phyloP scores from a whole-genome alignment of 2,329 filamentous ascomycete genomes.

The Phoma sp. region DNA sequence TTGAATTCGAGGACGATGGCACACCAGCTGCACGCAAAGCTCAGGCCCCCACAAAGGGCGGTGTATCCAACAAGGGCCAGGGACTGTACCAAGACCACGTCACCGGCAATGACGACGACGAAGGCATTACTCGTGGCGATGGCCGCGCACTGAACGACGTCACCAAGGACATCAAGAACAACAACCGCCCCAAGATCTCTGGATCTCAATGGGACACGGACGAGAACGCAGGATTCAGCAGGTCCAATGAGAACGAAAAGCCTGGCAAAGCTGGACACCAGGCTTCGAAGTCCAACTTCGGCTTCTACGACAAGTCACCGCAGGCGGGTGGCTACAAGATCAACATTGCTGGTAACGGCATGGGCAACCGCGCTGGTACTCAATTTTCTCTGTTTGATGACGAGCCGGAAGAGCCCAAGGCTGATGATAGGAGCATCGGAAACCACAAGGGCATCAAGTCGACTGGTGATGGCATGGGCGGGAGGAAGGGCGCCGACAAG shows the following conservation, averaged over 20 bases:
- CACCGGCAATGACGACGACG: slow-evolving; percentile 60
- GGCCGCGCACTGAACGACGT: slow-evolving; percentile 66
- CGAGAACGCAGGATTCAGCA: slow-evolving; percentile 65
- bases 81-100: slow-evolving; percentile 80
- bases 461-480: slow-evolving; percentile 49
- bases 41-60: slow-evolving; percentile 49
- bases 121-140: slow-evolving; percentile 51
- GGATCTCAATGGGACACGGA: slow-evolving; percentile 77
- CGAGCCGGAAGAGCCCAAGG: slow-evolving; percentile 34
- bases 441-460: slow-evolving; percentile 36
- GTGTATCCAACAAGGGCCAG: slow-evolving; percentile 69
- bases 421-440: slow-evolving; percentile 17
- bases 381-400: slow-evolving; percentile 50
- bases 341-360: slow-evolving; percentile 51
- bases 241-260: slow-evolving; percentile 50
- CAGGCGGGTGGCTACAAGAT: slow-evolving; percentile 34
- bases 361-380: slow-evolving; percentile 44
- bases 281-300: slow-evolving; percentile 56
- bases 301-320: slow-evolving; percentile 38
- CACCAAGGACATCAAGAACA: slow-evolving; percentile 75
- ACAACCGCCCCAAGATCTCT: slow-evolving; percentile 77
- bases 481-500: slow-evolving; percentile 43
- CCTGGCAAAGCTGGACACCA: slow-evolving; percentile 63
- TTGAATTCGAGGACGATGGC: slow-evolving; percentile 80
- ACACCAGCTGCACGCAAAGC: slow-evolving; percentile 59